Evolutionary conservation across 1,284 basidiomycete species (phyloP), one percentile per base, ranked within the genome.

Genomic region (Laetiporus sulphureus): DNA sequence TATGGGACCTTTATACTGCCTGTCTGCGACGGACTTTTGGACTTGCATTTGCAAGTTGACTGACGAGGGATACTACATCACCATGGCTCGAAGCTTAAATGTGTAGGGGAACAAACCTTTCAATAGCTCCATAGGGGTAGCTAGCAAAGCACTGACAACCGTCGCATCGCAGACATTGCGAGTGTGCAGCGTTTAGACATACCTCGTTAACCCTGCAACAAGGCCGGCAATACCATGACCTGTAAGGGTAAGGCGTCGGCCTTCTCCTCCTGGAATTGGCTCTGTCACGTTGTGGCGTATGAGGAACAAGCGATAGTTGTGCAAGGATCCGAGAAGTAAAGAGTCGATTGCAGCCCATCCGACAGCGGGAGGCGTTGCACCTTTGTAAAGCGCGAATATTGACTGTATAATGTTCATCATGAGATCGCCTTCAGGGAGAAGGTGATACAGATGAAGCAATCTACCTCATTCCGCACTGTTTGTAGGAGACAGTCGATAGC

Each of bases 321-420:
- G 80, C 35, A 91, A 62, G 3, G 81, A 84, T 3, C 87, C 86
- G 38, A 91, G 66, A 5, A 91, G 68, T 7, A 89, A 64, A 12
- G 83, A 80, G 56, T 91, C 87, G 32, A 84, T 82, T 30, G 79
- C 70, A 6, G 81, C 78, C 86, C 84, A 89, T 2, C 83, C 84
- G 3, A 89, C 65, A 15, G 83, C 82, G 2, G 85, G 86, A 4
- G 84, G 82, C 1, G 79, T 78, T 7, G 79, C 80, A 12, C 83
- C 83, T 64, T 83, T 83, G 66, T 83, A 83, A 18, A 83, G 63
- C 5, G 77, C 80, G 27, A 61, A 51, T 1, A 58, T 36, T 13
- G 54, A 59, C 56, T 60, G 31, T 4, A 6, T 19, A 16, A 24
- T 22, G 11, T 6, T n/a, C n/a, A n/a, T n/a, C n/a, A 13, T 21